Base-by-base conservation (phyloP, 495 filamentous ascomycete species). In the Neurospora intermedia region DNA sequence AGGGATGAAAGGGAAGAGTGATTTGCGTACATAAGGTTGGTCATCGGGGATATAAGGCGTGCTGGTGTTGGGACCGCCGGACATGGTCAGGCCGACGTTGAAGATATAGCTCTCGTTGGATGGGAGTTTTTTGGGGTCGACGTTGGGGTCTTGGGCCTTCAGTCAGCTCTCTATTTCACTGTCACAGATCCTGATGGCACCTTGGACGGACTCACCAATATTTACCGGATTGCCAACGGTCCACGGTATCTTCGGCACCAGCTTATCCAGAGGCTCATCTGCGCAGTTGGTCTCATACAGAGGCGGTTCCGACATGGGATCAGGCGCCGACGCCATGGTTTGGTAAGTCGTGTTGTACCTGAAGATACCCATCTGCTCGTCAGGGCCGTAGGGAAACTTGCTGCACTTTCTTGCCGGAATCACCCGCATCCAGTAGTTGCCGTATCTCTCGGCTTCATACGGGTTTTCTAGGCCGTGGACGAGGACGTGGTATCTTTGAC, bases 401-500 rank as follows among this genome's bases (percentile, higher is more conserved):
- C 43, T 59, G 43, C 72, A 74, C 2, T 74, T 74, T 7, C 69
- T 13, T 46, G 72, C 72, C 15, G 69, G 69, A 0, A 16, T 40
- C 0, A 48, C 46, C 39, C 72, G 10, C 69, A 74, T 74, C 90
- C 90, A 92, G 79, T 88, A 91, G 72, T 85, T 82, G 27, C 75
- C 79, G 69, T 73, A 69, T 6, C 69, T 23, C 23, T 71, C 69
- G 7, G 39, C 69, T 11, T 38, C 43, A 39, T 71, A 71, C 4
- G 72, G 69, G 70, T 74, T 70, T 85, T 81, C 46, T 87, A 83
- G 9, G 89, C 89, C 66, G 69, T 84, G 83, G 27, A 92, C 82
- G 71, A 92, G 84, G 35, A 92, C 79, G 74, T 91, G 84, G 78
- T 90, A 91, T 27, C 90, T 84, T 78, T 92, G 89, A 7, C 85